Evolutionary conservation across 208 protist genomes (phyloP).

Genomic region (Leishmania tarentolae): DNA sequence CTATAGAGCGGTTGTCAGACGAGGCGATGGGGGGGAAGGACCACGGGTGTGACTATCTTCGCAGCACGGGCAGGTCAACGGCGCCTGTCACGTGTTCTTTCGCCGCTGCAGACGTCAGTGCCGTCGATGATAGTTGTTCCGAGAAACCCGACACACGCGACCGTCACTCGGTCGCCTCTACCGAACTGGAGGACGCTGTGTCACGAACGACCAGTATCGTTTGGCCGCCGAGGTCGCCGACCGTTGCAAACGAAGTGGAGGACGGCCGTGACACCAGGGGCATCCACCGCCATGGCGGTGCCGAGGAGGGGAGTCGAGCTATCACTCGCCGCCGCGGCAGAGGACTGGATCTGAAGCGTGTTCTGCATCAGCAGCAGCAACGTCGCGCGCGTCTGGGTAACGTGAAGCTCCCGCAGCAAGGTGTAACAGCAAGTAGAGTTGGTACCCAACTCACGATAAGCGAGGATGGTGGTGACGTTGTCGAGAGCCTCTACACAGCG

Average conservation of each 20-base stretch:
- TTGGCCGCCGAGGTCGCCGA: constrained; percentile 24
- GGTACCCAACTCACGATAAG: background rate
- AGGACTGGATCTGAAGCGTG: constrained; percentile 21
- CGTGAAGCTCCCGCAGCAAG: constrained; percentile 3
- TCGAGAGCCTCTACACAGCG: constrained; percentile 20
- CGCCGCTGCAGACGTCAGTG: background rate
- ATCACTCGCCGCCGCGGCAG: constrained; percentile 16
- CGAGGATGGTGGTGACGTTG: background rate
- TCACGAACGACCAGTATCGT: constrained; percentile 12
- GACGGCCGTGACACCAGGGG: background rate
- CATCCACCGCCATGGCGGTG: background rate
- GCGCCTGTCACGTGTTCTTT: background rate
- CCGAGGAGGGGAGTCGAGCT: background rate
- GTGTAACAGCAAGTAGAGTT: background rate
- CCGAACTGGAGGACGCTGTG: constrained; percentile 20
- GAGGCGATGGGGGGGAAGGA: background rate
- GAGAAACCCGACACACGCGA: constrained; percentile 1
- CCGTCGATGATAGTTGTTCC: background rate
- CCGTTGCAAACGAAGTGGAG: background rate
- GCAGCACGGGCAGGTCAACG: background rate
- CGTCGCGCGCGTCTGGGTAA: constrained; percentile 4
- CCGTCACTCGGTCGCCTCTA: constrained; percentile 19
- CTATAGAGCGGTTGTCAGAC: background rate
- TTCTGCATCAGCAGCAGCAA: constrained; percentile 29
- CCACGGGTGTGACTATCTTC: background rate